phyloP scores from a whole-genome alignment of 768 basidiomycete species.

The Kwoniella mangroviensis region DNA sequence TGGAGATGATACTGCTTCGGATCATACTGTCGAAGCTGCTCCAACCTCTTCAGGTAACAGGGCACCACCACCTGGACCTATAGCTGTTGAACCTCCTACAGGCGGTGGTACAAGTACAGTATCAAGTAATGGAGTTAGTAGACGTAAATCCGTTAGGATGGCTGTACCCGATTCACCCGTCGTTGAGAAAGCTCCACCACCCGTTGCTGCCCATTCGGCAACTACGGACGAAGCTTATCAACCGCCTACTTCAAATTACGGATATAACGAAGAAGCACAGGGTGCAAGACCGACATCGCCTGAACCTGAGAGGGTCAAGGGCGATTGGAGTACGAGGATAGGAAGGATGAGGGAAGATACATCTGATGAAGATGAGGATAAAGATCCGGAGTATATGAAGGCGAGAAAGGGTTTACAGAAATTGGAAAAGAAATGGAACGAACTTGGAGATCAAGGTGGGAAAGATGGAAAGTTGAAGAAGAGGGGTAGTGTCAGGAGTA shows the following conservation, averaged over 20 bases:
- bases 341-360: slow-evolving; percentile 49
- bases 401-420: slow-evolving; percentile 44
- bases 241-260: slow-evolving; percentile 4
- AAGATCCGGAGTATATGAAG: slow-evolving; percentile 44
- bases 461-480: slow-evolving; percentile 22
- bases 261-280: not conserved
- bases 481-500: slow-evolving; percentile 19
- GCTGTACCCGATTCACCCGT: slow-evolving; percentile 50
- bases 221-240: slow-evolving; percentile 16
- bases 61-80: slow-evolving; percentile 12
- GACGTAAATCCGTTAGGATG: slow-evolving; percentile 54
- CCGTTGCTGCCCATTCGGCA: not conserved
- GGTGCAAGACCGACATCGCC: slow-evolving; percentile 23
- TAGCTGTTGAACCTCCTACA: not conserved
- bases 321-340: slow-evolving; percentile 47
- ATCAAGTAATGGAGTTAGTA: slow-evolving; percentile 25
- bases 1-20: slow-evolving; percentile 12
- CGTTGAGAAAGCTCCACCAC: slow-evolving; percentile 17
- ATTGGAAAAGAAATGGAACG: slow-evolving; percentile 49
- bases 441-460: slow-evolving; percentile 23
- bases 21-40: slow-evolving; percentile 20
- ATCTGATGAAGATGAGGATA: slow-evolving; percentile 43
- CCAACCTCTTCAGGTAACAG: slow-evolving; percentile 12
- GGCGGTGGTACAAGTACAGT: not conserved
- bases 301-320: slow-evolving; percentile 25